Percentiles rank a stretch among this genome's conserved stretches.
Evolutionary conservation across 2,329 filamentous ascomycete species (phyloP).

Genomic region (Penicillium thymicola): DNA sequence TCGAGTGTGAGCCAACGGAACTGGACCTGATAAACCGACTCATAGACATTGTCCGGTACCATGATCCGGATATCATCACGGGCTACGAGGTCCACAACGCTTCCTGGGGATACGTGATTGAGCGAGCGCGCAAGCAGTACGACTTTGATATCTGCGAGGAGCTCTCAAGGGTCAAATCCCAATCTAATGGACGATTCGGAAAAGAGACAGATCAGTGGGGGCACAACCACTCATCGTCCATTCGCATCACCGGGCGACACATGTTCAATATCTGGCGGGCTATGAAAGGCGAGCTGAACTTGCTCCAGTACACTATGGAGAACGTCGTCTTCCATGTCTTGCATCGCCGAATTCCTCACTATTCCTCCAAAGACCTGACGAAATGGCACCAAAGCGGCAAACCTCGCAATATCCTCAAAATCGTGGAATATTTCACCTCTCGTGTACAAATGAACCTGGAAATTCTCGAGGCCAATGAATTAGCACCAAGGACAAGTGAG

Average conservation of each 20-base stretch:
- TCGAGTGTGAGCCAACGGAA: constrained; percentile 74
- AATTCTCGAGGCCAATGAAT: constrained; percentile 84
- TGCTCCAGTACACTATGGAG: constrained; percentile 94
- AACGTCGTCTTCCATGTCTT: constrained; percentile 91
- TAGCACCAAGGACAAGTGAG: constrained; percentile 85
- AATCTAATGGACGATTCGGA: constrained; percentile 78
- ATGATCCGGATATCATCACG: constrained; percentile 89
- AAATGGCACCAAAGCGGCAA: constrained; percentile 72
- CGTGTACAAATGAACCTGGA: constrained; percentile 81
- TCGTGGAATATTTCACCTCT: constrained; percentile 72
- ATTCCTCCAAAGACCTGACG: constrained; percentile 74
- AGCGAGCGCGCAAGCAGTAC: constrained; percentile 79
- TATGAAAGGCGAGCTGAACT: constrained; percentile 86
- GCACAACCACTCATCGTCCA: constrained; percentile 88
- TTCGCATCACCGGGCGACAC: constrained; percentile 87
- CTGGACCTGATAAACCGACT: constrained; percentile 81
- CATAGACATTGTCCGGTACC: constrained; percentile 75
- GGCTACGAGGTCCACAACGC: constrained; percentile 92
- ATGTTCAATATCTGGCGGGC: constrained; percentile 97
- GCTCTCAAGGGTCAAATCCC: constrained; percentile 80
- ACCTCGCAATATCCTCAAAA: constrained; percentile 66
- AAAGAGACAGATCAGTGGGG: constrained; percentile 89
- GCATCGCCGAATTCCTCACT: constrained; percentile 83
- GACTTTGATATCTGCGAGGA: constrained; percentile 90
- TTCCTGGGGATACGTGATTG: constrained; percentile 95